Evolutionary conservation across 2,329 filamentous ascomycete species (phyloP).

Genomic region (Alternaria sp.): DNA sequence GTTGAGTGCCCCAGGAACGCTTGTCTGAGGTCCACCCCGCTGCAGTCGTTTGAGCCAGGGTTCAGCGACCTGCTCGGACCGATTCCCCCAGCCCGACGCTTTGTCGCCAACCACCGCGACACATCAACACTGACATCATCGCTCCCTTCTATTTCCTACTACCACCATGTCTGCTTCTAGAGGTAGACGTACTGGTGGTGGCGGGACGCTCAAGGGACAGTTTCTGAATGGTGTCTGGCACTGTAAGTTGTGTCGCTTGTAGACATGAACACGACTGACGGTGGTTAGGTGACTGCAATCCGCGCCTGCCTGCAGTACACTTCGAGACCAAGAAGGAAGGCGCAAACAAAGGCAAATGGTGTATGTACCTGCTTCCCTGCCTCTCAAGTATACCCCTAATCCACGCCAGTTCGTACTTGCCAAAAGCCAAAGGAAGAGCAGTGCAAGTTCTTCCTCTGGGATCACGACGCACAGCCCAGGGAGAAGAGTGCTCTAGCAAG

Average conservation of each 20-base stretch:
- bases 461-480: slow-evolving; percentile 60
- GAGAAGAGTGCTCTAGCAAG: slow-evolving; percentile 58
- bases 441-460: slow-evolving; percentile 68
- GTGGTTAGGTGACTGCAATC: slow-evolving; percentile 61
- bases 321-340: slow-evolving; percentile 66
- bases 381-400: slow-evolving; percentile 21
- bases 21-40: background rate
- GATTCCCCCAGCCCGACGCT: background rate
- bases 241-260: slow-evolving; percentile 22
- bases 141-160: background rate
- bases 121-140: background rate
- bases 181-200: slow-evolving; percentile 15
- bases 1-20: background rate
- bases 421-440: slow-evolving; percentile 52
- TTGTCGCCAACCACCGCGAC: background rate
- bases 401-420: slow-evolving; percentile 62
- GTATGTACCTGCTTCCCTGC: slow-evolving; percentile 22
- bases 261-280: slow-evolving; percentile 17
- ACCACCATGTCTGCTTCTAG: slow-evolving; percentile 28
- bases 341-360: slow-evolving; percentile 64
- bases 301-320: slow-evolving; percentile 61
- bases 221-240: slow-evolving; percentile 40
- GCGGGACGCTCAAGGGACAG: slow-evolving; percentile 24
- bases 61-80: background rate
- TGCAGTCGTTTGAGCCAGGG: background rate